phyloP scores from a whole-genome alignment of 2,329 filamentous ascomycete genomes.

The Aspergillus latus region DNA sequence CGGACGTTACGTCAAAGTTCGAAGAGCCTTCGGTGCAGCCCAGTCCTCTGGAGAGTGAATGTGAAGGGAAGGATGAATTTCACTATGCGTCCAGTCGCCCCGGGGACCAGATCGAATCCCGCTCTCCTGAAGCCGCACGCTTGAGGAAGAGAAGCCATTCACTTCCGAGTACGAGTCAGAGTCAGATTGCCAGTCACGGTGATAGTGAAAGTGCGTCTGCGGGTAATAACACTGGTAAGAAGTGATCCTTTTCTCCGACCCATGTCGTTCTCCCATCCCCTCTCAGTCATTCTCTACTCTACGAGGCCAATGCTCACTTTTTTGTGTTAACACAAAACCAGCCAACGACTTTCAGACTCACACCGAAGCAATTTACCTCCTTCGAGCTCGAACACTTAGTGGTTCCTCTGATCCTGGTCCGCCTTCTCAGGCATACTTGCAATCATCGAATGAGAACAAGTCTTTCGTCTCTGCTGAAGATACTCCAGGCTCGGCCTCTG shows the following conservation, averaged over 20 bases:
- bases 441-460: no score
- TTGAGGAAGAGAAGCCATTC: not conserved
- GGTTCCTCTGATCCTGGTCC: constrained; percentile 7
- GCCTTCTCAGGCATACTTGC: not conserved
- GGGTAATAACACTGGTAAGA: not conserved
- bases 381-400: constrained; percentile 16
- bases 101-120: not conserved
- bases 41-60: not conserved
- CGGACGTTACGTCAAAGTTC: not conserved
- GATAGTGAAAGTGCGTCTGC: not conserved
- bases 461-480: not conserved
- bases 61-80: not conserved
- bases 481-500: not conserved
- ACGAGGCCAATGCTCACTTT: not conserved
- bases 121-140: not conserved
- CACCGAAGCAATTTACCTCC: constrained; percentile 16
- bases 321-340: not conserved
- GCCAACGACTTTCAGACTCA: constrained; percentile 9
- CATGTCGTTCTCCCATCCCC: not conserved
- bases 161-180: not conserved
- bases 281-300: not conserved
- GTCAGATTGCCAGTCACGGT: not conserved
- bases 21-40: not conserved
- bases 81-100: not conserved
- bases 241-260: not conserved